Evolutionary conservation across 129 eudicot genomes (phyloP).

Genomic region (Kitagawia praeruptora): DNA sequence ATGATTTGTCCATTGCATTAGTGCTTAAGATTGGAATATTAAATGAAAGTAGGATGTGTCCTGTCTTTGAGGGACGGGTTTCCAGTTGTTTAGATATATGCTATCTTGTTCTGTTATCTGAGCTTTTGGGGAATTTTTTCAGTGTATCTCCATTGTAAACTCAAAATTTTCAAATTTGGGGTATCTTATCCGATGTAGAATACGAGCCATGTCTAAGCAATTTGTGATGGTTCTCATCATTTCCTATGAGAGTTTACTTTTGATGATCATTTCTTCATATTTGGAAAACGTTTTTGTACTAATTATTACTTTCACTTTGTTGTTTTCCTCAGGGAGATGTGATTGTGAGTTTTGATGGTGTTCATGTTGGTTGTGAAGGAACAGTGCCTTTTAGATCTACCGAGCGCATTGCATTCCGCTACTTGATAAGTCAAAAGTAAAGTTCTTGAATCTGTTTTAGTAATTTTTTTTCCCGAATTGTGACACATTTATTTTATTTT

Average conservation of each 20-base stretch:
- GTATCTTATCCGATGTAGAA: too few relatives aligned
- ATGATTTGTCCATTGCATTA: too few relatives aligned
- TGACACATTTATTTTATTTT: neutral
- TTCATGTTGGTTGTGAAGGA: constrained; percentile 85
- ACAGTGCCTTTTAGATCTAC: constrained; percentile 90
- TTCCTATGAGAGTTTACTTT: neutral
- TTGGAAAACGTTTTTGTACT: neutral
- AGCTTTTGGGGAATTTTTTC: too few relatives aligned
- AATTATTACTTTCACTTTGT: neutral
- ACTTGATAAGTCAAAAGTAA: constrained; percentile 94
- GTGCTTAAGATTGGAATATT: too few relatives aligned
- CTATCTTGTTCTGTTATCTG: too few relatives aligned
- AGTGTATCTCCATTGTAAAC: too few relatives aligned
- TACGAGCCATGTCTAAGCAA: too few relatives aligned
- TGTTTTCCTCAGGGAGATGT: constrained; percentile 71
- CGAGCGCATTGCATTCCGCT: constrained; percentile 95
- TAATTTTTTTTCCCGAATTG: neutral
- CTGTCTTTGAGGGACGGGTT: too few relatives aligned
- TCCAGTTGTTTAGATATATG: too few relatives aligned
- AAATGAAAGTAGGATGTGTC: too few relatives aligned
- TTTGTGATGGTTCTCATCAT: too few relatives aligned
- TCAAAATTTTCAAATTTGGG: too few relatives aligned
- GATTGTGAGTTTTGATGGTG: constrained; percentile 76
- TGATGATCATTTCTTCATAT: neutral
- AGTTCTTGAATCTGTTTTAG: constrained; percentile 1